These are phyloP conservation scores for Lactifluus echinatus DNA, from an alignment of 768 basidiomycete species.

Conservation along the genomic window DNA sequence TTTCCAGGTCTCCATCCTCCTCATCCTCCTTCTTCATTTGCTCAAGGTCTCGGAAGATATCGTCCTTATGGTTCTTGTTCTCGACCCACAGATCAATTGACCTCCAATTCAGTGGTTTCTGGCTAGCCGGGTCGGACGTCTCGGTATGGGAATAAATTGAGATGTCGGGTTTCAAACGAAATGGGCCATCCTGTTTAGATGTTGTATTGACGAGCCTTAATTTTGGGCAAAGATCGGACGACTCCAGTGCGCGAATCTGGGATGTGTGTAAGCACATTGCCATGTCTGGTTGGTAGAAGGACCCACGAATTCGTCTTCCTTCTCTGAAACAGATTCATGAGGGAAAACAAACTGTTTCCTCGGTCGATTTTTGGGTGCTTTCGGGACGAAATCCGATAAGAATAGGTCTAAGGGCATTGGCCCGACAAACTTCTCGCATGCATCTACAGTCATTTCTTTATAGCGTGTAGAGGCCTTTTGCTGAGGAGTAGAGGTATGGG, in stretches of 20 bases:
- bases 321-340: not conserved
- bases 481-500: not conserved
- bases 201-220: not conserved
- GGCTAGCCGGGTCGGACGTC: not conserved
- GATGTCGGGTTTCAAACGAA: not conserved
- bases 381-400: not conserved
- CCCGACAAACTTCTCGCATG: conserved; percentile 1
- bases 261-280: not conserved
- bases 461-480: not conserved
- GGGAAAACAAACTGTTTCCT: not conserved
- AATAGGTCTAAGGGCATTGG: not conserved
- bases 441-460: not conserved
- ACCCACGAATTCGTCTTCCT: not conserved
- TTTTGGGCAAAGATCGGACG: not conserved
- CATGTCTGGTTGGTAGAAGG: not conserved
- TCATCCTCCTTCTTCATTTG: not conserved
- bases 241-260: not conserved
- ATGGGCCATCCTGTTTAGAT: not conserved
- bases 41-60: not conserved
- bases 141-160: not conserved
- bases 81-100: not conserved
- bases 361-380: not conserved
- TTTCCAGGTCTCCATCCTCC: not conserved
- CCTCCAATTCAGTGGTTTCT: not conserved
- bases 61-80: not conserved